These are phyloP conservation scores for Monascus ruber DNA, from an alignment of 2,329 filamentous ascomycete species.

Conservation along the genomic window DNA sequence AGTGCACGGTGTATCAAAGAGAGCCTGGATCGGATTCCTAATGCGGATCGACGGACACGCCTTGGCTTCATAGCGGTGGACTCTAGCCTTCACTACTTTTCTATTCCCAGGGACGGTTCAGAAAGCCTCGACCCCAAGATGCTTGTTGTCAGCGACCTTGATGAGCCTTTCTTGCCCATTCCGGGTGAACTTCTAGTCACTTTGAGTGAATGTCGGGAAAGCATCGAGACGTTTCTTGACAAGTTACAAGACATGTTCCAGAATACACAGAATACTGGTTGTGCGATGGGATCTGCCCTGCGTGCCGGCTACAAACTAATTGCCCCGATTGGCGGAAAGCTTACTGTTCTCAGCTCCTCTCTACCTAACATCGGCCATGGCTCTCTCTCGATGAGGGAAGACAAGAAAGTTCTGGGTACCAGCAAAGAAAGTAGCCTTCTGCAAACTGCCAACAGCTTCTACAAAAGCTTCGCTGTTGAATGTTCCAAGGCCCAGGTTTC, in stretches of 20 bases:
- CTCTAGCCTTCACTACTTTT: slow-evolving; percentile 90
- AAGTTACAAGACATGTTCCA: slow-evolving; percentile 96
- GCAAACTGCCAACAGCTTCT: slow-evolving; percentile 90
- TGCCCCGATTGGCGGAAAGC: slow-evolving; percentile 85
- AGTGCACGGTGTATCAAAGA: slow-evolving; percentile 88
- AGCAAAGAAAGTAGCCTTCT: slow-evolving; percentile 79
- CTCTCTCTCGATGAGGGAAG: slow-evolving; percentile 84
- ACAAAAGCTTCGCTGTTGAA: slow-evolving; percentile 97
- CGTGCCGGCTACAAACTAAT: slow-evolving; percentile 93
- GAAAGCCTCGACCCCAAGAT: slow-evolving; percentile 78
- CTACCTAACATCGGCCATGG: slow-evolving; percentile 83
- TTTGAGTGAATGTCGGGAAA: slow-evolving; percentile 75
- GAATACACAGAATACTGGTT: slow-evolving; percentile 77
- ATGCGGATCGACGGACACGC: slow-evolving; percentile 83
- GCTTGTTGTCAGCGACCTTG: slow-evolving; percentile 87
- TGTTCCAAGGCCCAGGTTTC: slow-evolving; percentile 98
- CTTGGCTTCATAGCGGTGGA: slow-evolving; percentile 94
- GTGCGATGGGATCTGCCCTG: slow-evolving; percentile 90
- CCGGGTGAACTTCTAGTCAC: slow-evolving; percentile 86
- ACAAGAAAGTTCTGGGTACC: slow-evolving; percentile 90
- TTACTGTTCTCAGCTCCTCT: slow-evolving; percentile 80
- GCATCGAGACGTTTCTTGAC: slow-evolving; percentile 80
- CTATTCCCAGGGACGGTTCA: slow-evolving; percentile 76
- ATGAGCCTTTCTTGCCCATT: slow-evolving; percentile 92
- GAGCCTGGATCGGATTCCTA: slow-evolving; percentile 94